These are phyloP conservation scores for Dissophora globulifera DNA, from an alignment of 192 early-diverging fungal species.

Conservation along the genomic window DNA sequence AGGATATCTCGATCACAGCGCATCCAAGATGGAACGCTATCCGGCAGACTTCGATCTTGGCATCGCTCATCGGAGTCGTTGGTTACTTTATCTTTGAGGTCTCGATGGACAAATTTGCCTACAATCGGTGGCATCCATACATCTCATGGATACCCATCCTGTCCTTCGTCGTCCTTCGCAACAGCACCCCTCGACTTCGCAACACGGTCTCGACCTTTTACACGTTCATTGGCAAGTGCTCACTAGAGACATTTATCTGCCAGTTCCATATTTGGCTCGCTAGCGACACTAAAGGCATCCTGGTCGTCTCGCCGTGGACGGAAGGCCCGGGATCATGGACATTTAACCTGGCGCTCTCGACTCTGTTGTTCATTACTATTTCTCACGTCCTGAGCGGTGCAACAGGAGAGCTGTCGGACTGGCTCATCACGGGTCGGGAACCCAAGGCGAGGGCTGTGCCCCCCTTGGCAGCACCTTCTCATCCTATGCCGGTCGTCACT, in stretches of 20 bases:
- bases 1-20: slow-evolving; percentile 49
- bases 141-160: slow-evolving; percentile 70
- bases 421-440: slow-evolving; percentile 36
- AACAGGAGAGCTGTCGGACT: slow-evolving; percentile 53
- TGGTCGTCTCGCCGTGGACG: slow-evolving; percentile 65
- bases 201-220: slow-evolving; percentile 65
- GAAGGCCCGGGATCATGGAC: slow-evolving; percentile 56
- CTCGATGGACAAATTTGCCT: slow-evolving; percentile 63
- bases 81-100: slow-evolving; percentile 68
- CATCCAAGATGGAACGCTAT: slow-evolving; percentile 55
- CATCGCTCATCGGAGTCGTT: slow-evolving; percentile 53
- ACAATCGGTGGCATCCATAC: slow-evolving; percentile 76
- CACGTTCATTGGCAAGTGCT: slow-evolving; percentile 68
- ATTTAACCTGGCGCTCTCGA: slow-evolving; percentile 58
- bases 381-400: slow-evolving; percentile 59
- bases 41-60: slow-evolving; percentile 41
- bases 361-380: slow-evolving; percentile 62
- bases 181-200: slow-evolving; percentile 64
- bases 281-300: slow-evolving; percentile 77
- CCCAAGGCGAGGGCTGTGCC: slow-evolving; percentile 9
- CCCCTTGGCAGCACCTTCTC: background rate
- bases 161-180: slow-evolving; percentile 74
- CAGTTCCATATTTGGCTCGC: slow-evolving; percentile 85
- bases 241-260: slow-evolving; percentile 80
- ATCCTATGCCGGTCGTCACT: background rate